Evolutionary conservation across 331 rosid genomes (phyloP).

Genomic region (Ulmus americana): DNA sequence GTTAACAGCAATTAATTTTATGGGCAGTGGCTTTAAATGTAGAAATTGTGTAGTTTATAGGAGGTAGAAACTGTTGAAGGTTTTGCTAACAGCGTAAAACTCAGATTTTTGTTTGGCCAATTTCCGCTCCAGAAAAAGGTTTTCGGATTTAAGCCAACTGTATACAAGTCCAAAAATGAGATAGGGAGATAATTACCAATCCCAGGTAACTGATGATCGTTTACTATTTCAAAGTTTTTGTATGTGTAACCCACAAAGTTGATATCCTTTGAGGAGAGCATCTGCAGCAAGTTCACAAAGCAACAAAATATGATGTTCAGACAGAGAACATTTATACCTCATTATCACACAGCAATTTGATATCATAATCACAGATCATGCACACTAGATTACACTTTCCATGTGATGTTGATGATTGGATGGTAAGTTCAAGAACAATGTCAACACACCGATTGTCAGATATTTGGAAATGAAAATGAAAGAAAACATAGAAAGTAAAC

Average conservation of each 20-base stretch:
- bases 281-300: conserved; percentile 39
- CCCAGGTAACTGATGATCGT: conserved; percentile 80
- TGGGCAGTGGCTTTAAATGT: background rate
- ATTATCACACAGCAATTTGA: background rate
- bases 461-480: background rate
- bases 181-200: conserved; percentile 50
- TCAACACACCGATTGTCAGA: background rate
- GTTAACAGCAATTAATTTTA: background rate
- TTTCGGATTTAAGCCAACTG: background rate
- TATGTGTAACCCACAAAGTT: conserved; percentile 95
- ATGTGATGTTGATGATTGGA: background rate
- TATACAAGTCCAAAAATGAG: conserved; percentile 14
- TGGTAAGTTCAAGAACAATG: background rate
- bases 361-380: background rate
- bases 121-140: no score
- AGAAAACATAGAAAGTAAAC: background rate
- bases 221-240: conserved; percentile 85
- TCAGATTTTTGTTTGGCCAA: background rate
- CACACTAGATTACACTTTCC: background rate
- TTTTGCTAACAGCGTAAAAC: background rate
- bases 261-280: conserved; percentile 68
- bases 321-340: background rate
- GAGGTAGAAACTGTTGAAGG: background rate
- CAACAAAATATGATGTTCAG: conserved; percentile 20
- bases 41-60: background rate